Percentiles rank a stretch among this genome's conserved stretches.
Evolutionary conservation across 805 yeast genomes (phyloP).

Genomic region (Wickerhamiella brachini): DNA sequence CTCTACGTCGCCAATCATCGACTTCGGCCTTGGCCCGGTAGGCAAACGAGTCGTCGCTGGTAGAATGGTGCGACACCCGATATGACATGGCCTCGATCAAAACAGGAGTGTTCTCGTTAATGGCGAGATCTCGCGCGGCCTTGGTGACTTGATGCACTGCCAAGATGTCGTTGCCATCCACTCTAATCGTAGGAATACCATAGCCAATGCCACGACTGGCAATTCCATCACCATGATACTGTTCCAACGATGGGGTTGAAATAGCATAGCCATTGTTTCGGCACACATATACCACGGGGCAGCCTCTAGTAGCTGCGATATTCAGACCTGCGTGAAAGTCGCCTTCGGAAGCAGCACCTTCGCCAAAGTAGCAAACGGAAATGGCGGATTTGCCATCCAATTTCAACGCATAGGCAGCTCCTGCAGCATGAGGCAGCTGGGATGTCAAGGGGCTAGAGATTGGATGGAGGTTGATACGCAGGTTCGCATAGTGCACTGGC

Average conservation of each 20-base stretch:
- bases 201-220: conserved; percentile 24
- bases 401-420: conserved; percentile 26
- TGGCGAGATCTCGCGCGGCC: conserved; percentile 18
- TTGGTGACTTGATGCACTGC: conserved; percentile 21
- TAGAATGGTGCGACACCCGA: conserved; percentile 26
- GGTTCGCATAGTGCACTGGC: conserved; percentile 24
- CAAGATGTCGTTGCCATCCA: conserved; percentile 24
- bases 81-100: conserved; percentile 26
- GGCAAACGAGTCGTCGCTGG: conserved; percentile 26
- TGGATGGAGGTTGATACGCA: conserved; percentile 22
- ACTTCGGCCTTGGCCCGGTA: conserved; percentile 23
- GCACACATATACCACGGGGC: conserved; percentile 24
- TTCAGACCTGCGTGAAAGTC: conserved; percentile 26
- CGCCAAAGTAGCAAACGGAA: conserved; percentile 24
- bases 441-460: conserved; percentile 25
- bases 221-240: conserved; percentile 26
- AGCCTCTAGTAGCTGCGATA: conserved; percentile 25
- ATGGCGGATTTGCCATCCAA: conserved; percentile 18
- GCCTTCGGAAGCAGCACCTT: conserved; percentile 27
- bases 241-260: conserved; percentile 23
- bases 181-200: conserved; percentile 25
- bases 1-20: conserved; percentile 24
- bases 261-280: conserved; percentile 27
- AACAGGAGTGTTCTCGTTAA: conserved; percentile 18
- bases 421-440: conserved; percentile 26